Evolutionary conservation across 2,329 filamentous ascomycete genomes (phyloP).

Genomic region (Penicillium nordicum): DNA sequence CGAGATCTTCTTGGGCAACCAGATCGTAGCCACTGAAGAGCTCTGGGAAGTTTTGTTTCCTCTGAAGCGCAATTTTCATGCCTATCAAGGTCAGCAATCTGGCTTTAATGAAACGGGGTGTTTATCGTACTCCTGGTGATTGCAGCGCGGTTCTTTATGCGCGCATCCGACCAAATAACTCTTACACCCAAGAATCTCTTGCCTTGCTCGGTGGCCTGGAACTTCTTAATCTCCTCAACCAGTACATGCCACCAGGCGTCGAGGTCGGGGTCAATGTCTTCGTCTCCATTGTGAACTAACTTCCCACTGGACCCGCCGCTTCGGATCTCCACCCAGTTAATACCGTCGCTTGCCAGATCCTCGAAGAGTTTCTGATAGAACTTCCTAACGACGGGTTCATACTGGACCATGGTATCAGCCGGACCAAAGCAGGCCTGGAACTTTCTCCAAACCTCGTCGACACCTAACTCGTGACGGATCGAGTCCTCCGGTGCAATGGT

Average conservation of each 20-base stretch:
- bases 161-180: not conserved
- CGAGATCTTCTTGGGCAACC: constrained; percentile 80
- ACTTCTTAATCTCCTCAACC: not conserved
- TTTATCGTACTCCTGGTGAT: not conserved
- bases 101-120: not conserved
- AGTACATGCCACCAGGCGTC: not conserved
- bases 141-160: not conserved
- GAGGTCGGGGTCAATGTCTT: not conserved
- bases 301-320: constrained; percentile 70
- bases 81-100: constrained; percentile 50
- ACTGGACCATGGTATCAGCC: not conserved
- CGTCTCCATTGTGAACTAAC: constrained; percentile 56
- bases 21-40: constrained; percentile 82
- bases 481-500: not conserved
- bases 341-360: constrained; percentile 69
- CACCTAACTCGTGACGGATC: not conserved
- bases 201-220: not conserved
- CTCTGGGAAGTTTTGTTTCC: constrained; percentile 73
- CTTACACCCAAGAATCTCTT: not conserved
- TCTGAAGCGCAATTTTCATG: constrained; percentile 80
- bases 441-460: not conserved
- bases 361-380: constrained; percentile 66
- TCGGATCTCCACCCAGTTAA: constrained; percentile 77
- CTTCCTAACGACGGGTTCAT: not conserved
- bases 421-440: not conserved